Base-by-base conservation (phyloP, 306 rosid species). In the Leucaena leucocephala region DNA sequence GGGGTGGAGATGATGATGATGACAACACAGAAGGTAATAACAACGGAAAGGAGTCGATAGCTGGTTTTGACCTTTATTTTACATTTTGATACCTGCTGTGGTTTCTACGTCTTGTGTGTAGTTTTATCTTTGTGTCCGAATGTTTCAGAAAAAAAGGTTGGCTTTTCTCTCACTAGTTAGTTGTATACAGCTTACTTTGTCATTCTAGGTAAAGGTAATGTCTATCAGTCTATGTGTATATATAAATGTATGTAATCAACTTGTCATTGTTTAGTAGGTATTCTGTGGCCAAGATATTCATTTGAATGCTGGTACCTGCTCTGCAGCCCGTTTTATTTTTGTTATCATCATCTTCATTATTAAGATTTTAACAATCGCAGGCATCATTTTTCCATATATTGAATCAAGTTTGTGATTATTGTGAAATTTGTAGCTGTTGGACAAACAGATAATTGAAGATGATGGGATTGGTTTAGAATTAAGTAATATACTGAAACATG, bases 231-330 rank as follows among this genome's bases (percentile, higher is more conserved):
- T n/a, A 58, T 85, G 89, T 89, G 82, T 89, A 85, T 94, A 90
- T 90, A 90, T 89, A 85, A 87, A 86, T 84, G 85, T 89, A 92
- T 93, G 93, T 91, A 87, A 90, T 87, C 90, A 82, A 86, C 94
- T 80, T 75, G 83, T 85, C 82, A 82, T 85, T 83, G 87, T 87
- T 90, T 81, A 73, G 55, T 80, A 87, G 84, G 81, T 82, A 78
- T 76, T 82, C 62, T 86, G 86, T 84, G 70, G 66, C 68, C 45
- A 79, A 74, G 79, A 70, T 90, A 78, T 79, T 85, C 86, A 84
- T 80, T 84, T 78, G 10, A 71, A 58, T 81, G 34, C 81, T 68
- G 42, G 58, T 66, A 15, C 59, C 57, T 80, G 59, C 27, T 77
- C 74, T 52, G 68, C 63, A 67, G 73, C 63, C 54, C 65, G 69